Conservation (phyloP, 495 filamentous ascomycete genomes). For the Neurospora pannonica region DNA sequence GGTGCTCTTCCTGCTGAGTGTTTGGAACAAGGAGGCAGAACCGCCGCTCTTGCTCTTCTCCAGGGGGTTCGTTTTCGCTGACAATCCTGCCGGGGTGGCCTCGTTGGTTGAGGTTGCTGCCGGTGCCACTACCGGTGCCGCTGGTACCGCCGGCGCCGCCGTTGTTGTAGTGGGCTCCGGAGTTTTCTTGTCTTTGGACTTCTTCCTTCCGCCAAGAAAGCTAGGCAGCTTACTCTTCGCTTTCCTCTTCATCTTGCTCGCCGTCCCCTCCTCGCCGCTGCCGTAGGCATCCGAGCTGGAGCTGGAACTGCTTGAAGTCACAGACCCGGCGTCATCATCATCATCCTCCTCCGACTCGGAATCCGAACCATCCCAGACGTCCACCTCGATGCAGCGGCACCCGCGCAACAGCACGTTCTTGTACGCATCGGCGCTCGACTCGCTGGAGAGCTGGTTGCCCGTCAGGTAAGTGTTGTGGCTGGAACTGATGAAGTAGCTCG, state of each 20-base stretch:
- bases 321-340: slow-evolving; percentile 10
- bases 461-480: slow-evolving; percentile 95
- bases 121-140: neutral
- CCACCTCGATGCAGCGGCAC: slow-evolving; percentile 91
- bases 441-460: slow-evolving; percentile 82
- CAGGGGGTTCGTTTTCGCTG: neutral
- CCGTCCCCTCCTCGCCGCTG: slow-evolving; percentile 6
- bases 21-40: neutral
- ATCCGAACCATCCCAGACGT: slow-evolving; percentile 83
- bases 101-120: neutral
- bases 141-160: neutral
- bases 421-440: slow-evolving; percentile 73
- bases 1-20: slow-evolving; percentile 8
- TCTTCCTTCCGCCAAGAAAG: slow-evolving; percentile 24
- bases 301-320: slow-evolving; percentile 11
- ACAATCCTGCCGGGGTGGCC: neutral
- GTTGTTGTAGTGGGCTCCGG: neutral
- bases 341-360: slow-evolving; percentile 29
- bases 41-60: neutral
- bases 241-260: slow-evolving; percentile 22
- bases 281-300: slow-evolving; percentile 14
- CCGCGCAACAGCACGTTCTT: slow-evolving; percentile 71
- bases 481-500: slow-evolving; percentile 82
- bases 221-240: slow-evolving; percentile 28
- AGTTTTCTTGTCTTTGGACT: neutral